Base-by-base conservation (phyloP, 1,139 yeast species). In the Yamadazyma atlantica region DNA sequence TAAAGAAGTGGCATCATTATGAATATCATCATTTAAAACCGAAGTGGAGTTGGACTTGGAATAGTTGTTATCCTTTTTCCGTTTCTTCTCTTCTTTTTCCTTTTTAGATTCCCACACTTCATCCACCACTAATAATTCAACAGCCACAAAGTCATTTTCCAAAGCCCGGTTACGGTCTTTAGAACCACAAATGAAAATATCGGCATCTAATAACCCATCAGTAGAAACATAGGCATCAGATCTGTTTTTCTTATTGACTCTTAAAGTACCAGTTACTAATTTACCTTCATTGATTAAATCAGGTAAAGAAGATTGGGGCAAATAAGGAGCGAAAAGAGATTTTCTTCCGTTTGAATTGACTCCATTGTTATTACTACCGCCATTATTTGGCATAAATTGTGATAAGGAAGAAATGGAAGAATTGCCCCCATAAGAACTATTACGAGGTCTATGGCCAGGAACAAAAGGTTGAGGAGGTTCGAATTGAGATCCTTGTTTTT, bases 221-320 rank as follows among this genome's bases (percentile, higher is more conserved):
- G 97, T 92, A 4, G 97, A 83, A 13, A 92, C 97, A 63, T 94
- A 92, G 1, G 98, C 98, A 62, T 92, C 98, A 1, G 96, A 87
- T 53, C 98, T 78, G 60, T 92, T 92, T 64, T 92, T 92, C 59
- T 89, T 89, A 64, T 92, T 92, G 37, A 92, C 98, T 50, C 98
- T 78, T 51, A 92, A 72, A 17, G 85, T 83, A 50, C 98, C 98
- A 4, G 95, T 84, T 6, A 92, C 98, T 42, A 92, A 73, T 45
- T 90, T 78, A 16, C 98, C 98, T 48, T 92, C 97, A 46, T 80
- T 80, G 38, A 92, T 82, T 45, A 92, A 72, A 22, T 84, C 95
- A 1, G 98, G 97, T 38, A 92, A 78, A 2, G 95, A 82, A 3
- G 90, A 85, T 55, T 92, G 98, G 3, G 97, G 96, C 42, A 92